Conservation (phyloP, 352 stramenopile genomes). For the Vaucheria bursata region DNA sequence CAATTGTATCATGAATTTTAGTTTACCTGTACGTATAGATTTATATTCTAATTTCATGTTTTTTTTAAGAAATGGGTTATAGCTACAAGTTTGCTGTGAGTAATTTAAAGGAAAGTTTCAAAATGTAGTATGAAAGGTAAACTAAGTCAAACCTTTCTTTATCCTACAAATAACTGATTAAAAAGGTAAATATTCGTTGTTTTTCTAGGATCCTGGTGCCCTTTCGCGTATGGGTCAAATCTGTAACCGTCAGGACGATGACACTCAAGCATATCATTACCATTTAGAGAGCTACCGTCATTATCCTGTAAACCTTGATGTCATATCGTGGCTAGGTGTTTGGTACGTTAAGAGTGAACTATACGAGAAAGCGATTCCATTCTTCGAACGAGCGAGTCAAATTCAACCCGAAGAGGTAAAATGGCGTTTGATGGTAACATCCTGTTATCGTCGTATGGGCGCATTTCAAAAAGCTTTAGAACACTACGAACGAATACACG, state of each 20-base stretch:
- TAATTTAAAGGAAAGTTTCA: too few species aligned
- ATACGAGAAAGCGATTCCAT: conserved; percentile 90
- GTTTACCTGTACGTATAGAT: neutral
- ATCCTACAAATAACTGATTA: too few species aligned
- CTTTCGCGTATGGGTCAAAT: conserved; percentile 71
- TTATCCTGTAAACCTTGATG: conserved; percentile 88
- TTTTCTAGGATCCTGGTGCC: conserved; percentile 56
- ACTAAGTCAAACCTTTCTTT: too few species aligned
- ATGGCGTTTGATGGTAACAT: conserved; percentile 91
- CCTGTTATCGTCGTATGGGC: conserved; percentile 85
- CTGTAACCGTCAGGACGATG: conserved; percentile 77
- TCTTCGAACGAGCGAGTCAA: conserved; percentile 84
- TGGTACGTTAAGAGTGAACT: conserved; percentile 93
- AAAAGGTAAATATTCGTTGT: too few species aligned
- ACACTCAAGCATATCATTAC: conserved; percentile 77
- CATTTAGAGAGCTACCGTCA: conserved; percentile 86
- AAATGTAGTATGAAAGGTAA: too few species aligned
- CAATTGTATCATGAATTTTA: neutral
- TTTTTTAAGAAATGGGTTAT: too few species aligned
- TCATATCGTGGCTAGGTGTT: conserved; percentile 89
- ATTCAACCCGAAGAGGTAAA: conserved; percentile 90
- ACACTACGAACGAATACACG: conserved; percentile 86
- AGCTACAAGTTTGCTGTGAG: too few species aligned
- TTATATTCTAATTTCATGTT: too few species aligned
- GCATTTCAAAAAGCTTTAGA: conserved; percentile 78